Evolutionary conservation across 306 rosid species (phyloP).

Genomic region (Urtica urens): DNA sequence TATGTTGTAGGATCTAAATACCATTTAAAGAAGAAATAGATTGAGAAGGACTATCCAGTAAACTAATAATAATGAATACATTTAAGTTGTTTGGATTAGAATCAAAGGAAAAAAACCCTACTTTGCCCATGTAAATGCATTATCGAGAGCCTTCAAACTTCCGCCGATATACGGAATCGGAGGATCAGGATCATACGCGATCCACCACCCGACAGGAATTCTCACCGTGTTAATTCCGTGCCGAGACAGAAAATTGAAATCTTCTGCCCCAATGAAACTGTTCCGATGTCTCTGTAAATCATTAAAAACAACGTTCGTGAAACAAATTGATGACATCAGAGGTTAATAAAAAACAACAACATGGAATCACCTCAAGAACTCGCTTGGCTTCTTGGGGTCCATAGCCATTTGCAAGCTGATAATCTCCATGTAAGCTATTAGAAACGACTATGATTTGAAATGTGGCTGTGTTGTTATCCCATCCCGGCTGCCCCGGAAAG

Average conservation of each 20-base stretch:
- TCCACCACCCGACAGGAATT: constrained; percentile 99
- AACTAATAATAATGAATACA: constrained; percentile 1
- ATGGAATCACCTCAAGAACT: constrained; percentile 52
- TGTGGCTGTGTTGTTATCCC: constrained; percentile 79
- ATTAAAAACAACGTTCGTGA: background rate
- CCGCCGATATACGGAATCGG: constrained; percentile 82
- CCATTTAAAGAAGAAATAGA: no score
- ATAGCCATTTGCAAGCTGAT: constrained; percentile 84
- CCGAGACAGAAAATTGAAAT: constrained; percentile 68
- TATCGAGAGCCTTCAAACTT: constrained; percentile 75
- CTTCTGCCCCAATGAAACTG: constrained; percentile 57
- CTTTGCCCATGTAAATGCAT: constrained; percentile 96
- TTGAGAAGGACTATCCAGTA: constrained; percentile 13
- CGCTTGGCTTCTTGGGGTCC: constrained; percentile 45
- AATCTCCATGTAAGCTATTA: constrained; percentile 74
- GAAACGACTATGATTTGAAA: constrained; percentile 56
- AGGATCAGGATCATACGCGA: constrained; percentile 95
- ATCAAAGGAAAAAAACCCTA: constrained; percentile 36
- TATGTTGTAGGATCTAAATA: constrained; percentile 55
- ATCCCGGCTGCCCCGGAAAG: constrained; percentile 69
- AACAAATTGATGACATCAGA: background rate
- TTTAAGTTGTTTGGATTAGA: constrained; percentile 13
- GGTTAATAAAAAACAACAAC: background rate
- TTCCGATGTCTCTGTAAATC: constrained; percentile 73
- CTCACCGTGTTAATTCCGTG: constrained; percentile 91